Conservation (phyloP, 2,329 filamentous ascomycete species). For the Fusarium musae region DNA sequence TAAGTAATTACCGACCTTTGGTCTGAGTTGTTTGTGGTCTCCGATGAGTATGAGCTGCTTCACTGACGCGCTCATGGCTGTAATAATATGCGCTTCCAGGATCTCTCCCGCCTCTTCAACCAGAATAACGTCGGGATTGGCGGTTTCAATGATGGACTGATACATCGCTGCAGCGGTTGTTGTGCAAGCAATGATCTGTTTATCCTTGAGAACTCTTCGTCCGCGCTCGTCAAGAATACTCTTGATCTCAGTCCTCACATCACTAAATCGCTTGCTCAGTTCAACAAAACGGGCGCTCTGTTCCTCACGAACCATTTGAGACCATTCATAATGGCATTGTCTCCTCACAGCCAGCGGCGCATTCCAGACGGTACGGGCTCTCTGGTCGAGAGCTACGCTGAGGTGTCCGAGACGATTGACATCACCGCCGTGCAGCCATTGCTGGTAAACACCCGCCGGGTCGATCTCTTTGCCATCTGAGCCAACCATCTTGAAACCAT, state of each 20-base stretch:
- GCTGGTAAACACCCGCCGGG: conserved; percentile 27
- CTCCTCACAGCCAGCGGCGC: conserved; percentile 54
- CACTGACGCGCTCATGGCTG: conserved; percentile 64
- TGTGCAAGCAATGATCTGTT: conserved; percentile 75
- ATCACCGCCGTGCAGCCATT: conserved; percentile 26
- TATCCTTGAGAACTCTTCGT: conserved; percentile 58
- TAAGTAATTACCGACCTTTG: conserved; percentile 70
- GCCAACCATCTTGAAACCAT: conserved; percentile 61
- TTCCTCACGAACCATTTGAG: conserved; percentile 60
- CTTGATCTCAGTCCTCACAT: conserved; percentile 53
- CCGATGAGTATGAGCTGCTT: conserved; percentile 77
- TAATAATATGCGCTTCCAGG: conserved; percentile 71
- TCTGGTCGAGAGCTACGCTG: conserved; percentile 28
- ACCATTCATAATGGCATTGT: conserved; percentile 56
- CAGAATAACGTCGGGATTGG: conserved; percentile 68
- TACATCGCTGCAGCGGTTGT: conserved; percentile 77
- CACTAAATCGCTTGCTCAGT: conserved; percentile 55
- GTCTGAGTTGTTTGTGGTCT: conserved; percentile 78
- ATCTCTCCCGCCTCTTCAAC: conserved; percentile 82
- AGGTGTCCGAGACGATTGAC: not conserved
- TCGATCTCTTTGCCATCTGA: conserved; percentile 56
- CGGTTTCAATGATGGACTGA: conserved; percentile 62
- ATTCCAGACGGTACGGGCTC: conserved; percentile 61
- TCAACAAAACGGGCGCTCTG: conserved; percentile 54
- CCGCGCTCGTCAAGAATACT: conserved; percentile 57